Evolutionary conservation across 768 basidiomycete genomes (phyloP).

Genomic region (Termitomyces eurrhizus): DNA sequence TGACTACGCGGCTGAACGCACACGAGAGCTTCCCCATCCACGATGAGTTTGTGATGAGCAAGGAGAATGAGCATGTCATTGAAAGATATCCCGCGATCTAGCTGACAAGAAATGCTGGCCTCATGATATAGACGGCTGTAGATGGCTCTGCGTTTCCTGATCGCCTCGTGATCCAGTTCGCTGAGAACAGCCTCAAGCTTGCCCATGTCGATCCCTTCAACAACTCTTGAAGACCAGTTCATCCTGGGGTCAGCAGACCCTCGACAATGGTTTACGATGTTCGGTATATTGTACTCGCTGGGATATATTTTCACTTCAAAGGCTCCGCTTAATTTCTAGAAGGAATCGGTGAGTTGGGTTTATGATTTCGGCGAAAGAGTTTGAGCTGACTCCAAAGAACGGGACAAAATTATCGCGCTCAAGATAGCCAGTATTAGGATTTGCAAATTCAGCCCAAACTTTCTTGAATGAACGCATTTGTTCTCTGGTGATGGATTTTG

Average conservation of each 20-base stretch:
- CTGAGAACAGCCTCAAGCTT: conserved; percentile 57
- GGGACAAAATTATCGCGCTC: conserved; percentile 64
- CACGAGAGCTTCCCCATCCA: conserved; percentile 86
- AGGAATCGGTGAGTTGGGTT: neutral
- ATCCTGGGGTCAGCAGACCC: conserved; percentile 31
- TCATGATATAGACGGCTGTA: conserved; percentile 86
- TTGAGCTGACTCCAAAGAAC: conserved; percentile 73
- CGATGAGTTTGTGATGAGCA: conserved; percentile 88
- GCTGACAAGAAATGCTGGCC: conserved; percentile 68
- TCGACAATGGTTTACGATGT: conserved; percentile 51
- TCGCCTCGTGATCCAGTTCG: conserved; percentile 58
- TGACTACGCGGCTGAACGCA: conserved; percentile 35
- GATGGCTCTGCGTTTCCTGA: conserved; percentile 62
- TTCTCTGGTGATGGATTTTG: conserved; percentile 78
- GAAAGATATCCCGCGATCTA: conserved; percentile 83
- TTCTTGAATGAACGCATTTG: conserved; percentile 96
- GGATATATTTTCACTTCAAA: conserved; percentile 91
- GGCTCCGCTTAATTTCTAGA: conserved; percentile 75
- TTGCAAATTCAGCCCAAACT: conserved; percentile 84
- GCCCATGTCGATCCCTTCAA: conserved; percentile 56
- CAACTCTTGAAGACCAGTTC: conserved; percentile 29
- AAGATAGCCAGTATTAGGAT: conserved; percentile 74
- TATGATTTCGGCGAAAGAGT: neutral
- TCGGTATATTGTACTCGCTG: conserved; percentile 54
- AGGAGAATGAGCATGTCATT: conserved; percentile 83